phyloP scores from a whole-genome alignment of 768 basidiomycete genomes.

The Ephemerocybe angulata region DNA sequence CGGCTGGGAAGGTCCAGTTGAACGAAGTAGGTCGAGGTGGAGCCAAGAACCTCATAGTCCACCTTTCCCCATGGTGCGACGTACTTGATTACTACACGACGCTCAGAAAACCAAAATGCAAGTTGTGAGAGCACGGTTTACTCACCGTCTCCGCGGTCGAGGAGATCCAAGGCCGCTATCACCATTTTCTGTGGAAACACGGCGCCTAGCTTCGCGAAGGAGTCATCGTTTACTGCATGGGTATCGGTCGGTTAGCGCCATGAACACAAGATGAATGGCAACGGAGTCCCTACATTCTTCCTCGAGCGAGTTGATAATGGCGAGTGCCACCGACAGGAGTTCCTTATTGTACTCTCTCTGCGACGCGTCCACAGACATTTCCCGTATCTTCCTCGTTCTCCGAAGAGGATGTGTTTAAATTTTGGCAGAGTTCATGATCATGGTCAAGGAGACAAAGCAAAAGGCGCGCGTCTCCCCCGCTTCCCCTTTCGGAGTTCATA shows the following conservation, averaged over 20 bases:
- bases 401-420: too few relatives aligned
- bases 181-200: slow-evolving; percentile 64
- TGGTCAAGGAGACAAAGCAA: neutral
- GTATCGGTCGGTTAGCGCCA: neutral
- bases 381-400: neutral
- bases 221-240: slow-evolving; percentile 3
- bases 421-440: neutral
- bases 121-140: too few relatives aligned
- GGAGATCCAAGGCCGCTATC: slow-evolving; percentile 70
- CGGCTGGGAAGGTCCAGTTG: slow-evolving; percentile 40
- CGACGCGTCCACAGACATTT: too few relatives aligned
- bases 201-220: slow-evolving; percentile 2
- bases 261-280: too few relatives aligned
- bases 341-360: too few relatives aligned
- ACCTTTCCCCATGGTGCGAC: slow-evolving; percentile 51
- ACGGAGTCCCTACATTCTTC: neutral
- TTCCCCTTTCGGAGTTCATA: too few relatives aligned
- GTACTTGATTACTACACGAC: slow-evolving; percentile 60
- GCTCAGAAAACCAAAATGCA: too few relatives aligned
- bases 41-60: slow-evolving; percentile 67
- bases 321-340: neutral
- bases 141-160: slow-evolving; percentile 68
- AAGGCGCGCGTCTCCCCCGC: too few relatives aligned
- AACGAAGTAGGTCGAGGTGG: slow-evolving; percentile 60
- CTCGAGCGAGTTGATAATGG: slow-evolving; percentile 1